Base-by-base conservation (phyloP, 2,329 filamentous ascomycete genomes). In the Phyllosticta citrichinensis region DNA sequence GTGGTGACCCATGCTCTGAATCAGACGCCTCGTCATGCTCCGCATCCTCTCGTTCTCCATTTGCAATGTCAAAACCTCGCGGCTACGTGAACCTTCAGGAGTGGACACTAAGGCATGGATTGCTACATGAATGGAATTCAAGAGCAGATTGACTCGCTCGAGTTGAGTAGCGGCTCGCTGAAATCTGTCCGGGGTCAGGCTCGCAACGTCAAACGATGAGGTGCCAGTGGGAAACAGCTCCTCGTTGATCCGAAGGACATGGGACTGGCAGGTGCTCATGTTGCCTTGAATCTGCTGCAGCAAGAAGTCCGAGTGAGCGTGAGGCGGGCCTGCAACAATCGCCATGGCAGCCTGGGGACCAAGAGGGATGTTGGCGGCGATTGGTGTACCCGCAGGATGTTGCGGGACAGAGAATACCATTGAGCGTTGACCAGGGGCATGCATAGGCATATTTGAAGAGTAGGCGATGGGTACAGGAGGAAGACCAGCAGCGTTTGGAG, bases 31-130 rank as follows among this genome's bases (percentile, higher is more conserved):
- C 14, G 56, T 57, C n/a, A 33, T 55, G 27, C 25, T 47, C 20
- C 71, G 67, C 11, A 74, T 64, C 17, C 67, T 66, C 17, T 61
- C 66, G 6, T 69, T 67, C 17, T 68, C 63, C 47, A 69, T 68
- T 50, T 71, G 68, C 24, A 74, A 58, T 3, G 67, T 65, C 5
- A 68, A 58, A 2, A 73, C 63, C 47, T 73, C 70, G 9, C 65
- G 63, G 50, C 69, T 70, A 25, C 68, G 65, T 2, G 68, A 66
- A 63, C 71, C 65, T 2, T 65, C 55, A 5, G 70, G 65, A 17
- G 72, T 66, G n/a, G 63, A 52, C 0, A 66, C 60, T 20, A 70
- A 40, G 12, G 65, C 57, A 10, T 65, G 63, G 11, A 74, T 61
- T 0, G 65, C 67, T 17, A 63, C 63, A 50, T 74, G 70, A 19